These are phyloP conservation scores for Akanthomyces muscarius DNA, from an alignment of 2,329 filamentous ascomycete genomes.

Conservation along the genomic window DNA sequence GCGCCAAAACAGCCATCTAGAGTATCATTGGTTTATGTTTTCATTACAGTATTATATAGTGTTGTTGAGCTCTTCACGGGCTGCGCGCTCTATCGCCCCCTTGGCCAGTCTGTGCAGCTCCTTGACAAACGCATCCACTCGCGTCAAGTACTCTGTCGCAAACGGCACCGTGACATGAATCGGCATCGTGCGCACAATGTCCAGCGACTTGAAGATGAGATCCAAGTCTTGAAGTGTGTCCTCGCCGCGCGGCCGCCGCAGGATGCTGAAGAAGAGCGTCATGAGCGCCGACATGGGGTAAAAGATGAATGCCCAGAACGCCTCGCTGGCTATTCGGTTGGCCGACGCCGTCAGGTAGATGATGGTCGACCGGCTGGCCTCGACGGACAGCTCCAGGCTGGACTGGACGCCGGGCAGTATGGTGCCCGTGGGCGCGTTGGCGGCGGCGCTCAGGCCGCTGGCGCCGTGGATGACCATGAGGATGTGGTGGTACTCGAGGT, in stretches of 20 bases:
- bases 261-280: slow-evolving; percentile 51
- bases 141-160: slow-evolving; percentile 37
- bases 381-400: slow-evolving; percentile 49
- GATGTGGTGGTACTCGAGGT: slow-evolving; percentile 53
- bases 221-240: slow-evolving; percentile 43
- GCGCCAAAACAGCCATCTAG: background rate
- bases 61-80: background rate
- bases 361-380: slow-evolving; percentile 53
- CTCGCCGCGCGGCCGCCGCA: slow-evolving; percentile 43
- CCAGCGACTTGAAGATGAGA: slow-evolving; percentile 39
- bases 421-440: slow-evolving; percentile 29
- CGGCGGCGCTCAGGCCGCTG: slow-evolving; percentile 45
- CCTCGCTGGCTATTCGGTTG: slow-evolving; percentile 39
- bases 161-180: slow-evolving; percentile 26
- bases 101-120: slow-evolving; percentile 42
- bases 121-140: slow-evolving; percentile 40
- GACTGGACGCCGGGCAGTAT: slow-evolving; percentile 45
- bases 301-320: slow-evolving; percentile 53
- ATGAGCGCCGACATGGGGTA: slow-evolving; percentile 54
- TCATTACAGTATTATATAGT: background rate
- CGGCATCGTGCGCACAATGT: slow-evolving; percentile 41
- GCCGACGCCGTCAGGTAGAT: slow-evolving; percentile 43
- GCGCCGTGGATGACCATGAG: slow-evolving; percentile 53
- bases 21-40: background rate
- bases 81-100: slow-evolving; percentile 33